Percentiles rank a stretch among this genome's conserved stretches.
These are phyloP conservation scores for Fusarium irregulare DNA, from an alignment of 2,329 filamentous ascomycete species.

Conservation along the genomic window DNA sequence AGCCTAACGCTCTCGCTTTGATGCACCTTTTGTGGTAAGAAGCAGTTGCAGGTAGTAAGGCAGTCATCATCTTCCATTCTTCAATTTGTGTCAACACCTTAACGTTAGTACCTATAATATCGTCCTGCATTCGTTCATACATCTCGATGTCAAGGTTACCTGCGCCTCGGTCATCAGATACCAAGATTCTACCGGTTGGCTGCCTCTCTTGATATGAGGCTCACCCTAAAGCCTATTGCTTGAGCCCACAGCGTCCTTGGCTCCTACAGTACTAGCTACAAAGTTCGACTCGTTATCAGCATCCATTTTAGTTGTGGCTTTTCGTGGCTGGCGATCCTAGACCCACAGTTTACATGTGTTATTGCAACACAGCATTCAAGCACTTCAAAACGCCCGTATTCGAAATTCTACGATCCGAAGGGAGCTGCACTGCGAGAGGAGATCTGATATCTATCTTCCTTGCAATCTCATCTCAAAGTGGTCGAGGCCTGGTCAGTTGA, in stretches of 20 bases:
- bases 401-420: slow-evolving; percentile 16
- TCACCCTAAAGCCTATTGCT: slow-evolving; percentile 10
- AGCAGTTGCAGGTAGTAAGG: not conserved
- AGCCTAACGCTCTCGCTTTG: slow-evolving; percentile 3
- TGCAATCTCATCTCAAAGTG: slow-evolving; percentile 2
- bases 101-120: not conserved
- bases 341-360: slow-evolving; percentile 28
- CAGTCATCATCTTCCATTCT: not conserved
- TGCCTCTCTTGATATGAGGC: not conserved
- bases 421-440: slow-evolving; percentile 8
- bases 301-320: not conserved
- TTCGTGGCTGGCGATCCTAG: slow-evolving; percentile 22
- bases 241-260: not conserved
- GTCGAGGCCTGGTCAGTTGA: slow-evolving; percentile 17
- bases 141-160: slow-evolving; percentile 6
- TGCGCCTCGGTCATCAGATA: slow-evolving; percentile 3
- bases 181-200: not conserved
- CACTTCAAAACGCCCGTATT: slow-evolving; percentile 36
- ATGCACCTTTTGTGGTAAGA: slow-evolving; percentile 1
- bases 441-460: slow-evolving; percentile 23
- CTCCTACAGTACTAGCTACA: not conserved
- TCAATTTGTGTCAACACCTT: not conserved
- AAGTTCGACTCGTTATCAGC: slow-evolving; percentile 13
- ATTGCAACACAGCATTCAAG: slow-evolving; percentile 38
- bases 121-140: not conserved